Evolutionary conservation across 495 filamentous ascomycete genomes (phyloP), one percentile per base, ranked within the genome.

Genomic region (Hypoxylon perforatum): DNA sequence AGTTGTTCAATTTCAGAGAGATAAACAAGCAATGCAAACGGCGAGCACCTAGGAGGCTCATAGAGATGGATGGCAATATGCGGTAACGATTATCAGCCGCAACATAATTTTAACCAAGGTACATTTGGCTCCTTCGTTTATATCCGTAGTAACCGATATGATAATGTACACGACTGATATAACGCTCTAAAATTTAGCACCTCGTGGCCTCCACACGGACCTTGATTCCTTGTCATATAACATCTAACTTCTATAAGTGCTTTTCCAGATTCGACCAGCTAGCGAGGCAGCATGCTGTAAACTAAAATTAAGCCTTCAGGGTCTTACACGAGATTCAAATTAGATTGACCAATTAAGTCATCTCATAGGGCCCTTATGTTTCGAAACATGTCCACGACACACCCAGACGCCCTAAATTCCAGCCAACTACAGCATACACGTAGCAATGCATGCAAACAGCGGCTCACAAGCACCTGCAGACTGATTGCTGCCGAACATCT

Each of bases 371-470:
- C 35, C 38, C 53, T 28, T 51, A 17, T 21, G 66, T 69, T 65
- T 69, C 57, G 46, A 69, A 69, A 69, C 66, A 65, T 65, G 51
- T 57, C 48, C 25, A 63, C 49, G 21, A 59, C 35, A 47, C 36
- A 42, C 21, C 11, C 2, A 42, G 15, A 28, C 30, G 11, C 11
- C 22, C 44, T 58, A 15, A 44, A 33, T 15, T 38, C 23, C 50
- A 42, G 36, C 44, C 42, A 58, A 62, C 54, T 35, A 56, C 36
- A 51, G 19, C 25, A 42, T 50, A 64, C 54, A 61, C 57, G 65
- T 68, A 63, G 65, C 48, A 39, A 21, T 53, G 59, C 54, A 58
- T 68, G 44, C 28, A 52, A 42, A 52, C 42, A 36, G 51, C 51
- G 50, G 56, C 60, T 56, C 45, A 22, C 45, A n/a, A 49, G 54